Percentiles rank a stretch among this genome's conserved stretches.
These are phyloP conservation scores for Phaeomoniella chlamydospora DNA, from an alignment of 2,329 filamentous ascomycete species.

Conservation along the genomic window DNA sequence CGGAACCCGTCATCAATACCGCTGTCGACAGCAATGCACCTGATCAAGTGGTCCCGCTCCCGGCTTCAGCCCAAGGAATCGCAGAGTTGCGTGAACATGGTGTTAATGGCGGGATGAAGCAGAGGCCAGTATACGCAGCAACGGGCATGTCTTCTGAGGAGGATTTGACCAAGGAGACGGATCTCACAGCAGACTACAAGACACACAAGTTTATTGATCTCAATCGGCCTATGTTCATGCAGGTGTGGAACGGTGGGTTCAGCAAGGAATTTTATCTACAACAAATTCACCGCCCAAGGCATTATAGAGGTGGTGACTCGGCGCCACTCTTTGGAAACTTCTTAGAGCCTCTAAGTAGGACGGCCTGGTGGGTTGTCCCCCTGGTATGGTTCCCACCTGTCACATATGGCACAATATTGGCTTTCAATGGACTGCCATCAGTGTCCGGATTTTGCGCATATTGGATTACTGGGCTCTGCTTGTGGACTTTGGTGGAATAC, in stretches of 20 bases:
- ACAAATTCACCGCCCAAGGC: constrained; percentile 86
- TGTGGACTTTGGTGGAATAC: constrained; percentile 92
- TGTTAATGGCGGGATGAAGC: constrained; percentile 24
- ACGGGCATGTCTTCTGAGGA: constrained; percentile 86
- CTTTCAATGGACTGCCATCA: constrained; percentile 45
- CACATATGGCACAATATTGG: constrained; percentile 54
- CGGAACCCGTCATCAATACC: constrained; percentile 39
- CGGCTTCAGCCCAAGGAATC: constrained; percentile 32
- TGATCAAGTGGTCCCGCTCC: constrained; percentile 37
- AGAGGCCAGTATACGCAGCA: constrained; percentile 25
- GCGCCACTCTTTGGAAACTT: constrained; percentile 96
- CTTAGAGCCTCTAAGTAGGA: constrained; percentile 91
- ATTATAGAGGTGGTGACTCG: constrained; percentile 86
- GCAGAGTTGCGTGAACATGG: constrained; percentile 24
- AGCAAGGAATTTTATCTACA: constrained; percentile 92
- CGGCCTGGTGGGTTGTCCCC: constrained; percentile 85
- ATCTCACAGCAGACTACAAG: constrained; percentile 61
- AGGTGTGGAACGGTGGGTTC: constrained; percentile 81
- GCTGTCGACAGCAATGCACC: constrained; percentile 32
- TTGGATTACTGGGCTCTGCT: constrained; percentile 53
- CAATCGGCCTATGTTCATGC: constrained; percentile 66
- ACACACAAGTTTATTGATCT: constrained; percentile 90
- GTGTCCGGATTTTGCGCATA: constrained; percentile 38
- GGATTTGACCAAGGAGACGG: constrained; percentile 76
- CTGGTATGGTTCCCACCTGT: constrained; percentile 72